These are phyloP conservation scores for Termitomyces eurrhizus DNA, from an alignment of 768 basidiomycete species.

Conservation along the genomic window DNA sequence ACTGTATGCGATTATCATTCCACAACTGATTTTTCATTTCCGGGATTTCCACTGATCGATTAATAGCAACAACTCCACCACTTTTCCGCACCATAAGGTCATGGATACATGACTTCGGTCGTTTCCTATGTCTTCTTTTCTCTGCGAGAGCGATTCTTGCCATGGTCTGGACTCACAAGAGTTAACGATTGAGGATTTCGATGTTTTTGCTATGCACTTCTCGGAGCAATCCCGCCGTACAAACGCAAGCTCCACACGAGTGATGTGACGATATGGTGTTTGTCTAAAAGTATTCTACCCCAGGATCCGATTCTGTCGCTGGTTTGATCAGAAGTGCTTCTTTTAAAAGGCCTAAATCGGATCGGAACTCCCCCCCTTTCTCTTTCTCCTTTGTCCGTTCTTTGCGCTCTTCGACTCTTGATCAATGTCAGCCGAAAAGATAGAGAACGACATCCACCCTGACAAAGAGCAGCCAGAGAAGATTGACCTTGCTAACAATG, in stretches of 20 bases:
- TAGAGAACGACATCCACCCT: slow-evolving; percentile 5
- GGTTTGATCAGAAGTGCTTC: slow-evolving; percentile 10
- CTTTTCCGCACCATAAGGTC: neutral
- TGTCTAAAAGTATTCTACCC: neutral
- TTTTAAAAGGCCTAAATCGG: slow-evolving; percentile 6
- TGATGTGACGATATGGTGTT: neutral
- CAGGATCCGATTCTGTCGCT: slow-evolving; percentile 7
- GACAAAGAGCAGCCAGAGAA: slow-evolving; percentile 24
- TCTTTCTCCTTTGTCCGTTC: slow-evolving; percentile 6
- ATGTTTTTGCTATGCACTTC: neutral
- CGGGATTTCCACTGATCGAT: neutral
- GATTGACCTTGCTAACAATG: slow-evolving; percentile 34
- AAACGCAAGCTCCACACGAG: neutral
- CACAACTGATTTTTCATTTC: neutral
- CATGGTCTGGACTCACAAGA: neutral
- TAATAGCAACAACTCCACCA: neutral
- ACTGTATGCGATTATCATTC: neutral
- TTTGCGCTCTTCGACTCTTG: slow-evolving; percentile 11
- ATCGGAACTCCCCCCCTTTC: slow-evolving; percentile 1
- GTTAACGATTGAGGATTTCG: no score
- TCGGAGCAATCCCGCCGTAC: neutral
- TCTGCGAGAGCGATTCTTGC: neutral
- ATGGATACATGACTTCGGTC: neutral
- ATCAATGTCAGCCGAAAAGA: slow-evolving; percentile 25
- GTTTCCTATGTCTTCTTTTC: neutral